Base-by-base conservation (phyloP, 768 basidiomycete genomes). In the Amanita polypyramis region DNA sequence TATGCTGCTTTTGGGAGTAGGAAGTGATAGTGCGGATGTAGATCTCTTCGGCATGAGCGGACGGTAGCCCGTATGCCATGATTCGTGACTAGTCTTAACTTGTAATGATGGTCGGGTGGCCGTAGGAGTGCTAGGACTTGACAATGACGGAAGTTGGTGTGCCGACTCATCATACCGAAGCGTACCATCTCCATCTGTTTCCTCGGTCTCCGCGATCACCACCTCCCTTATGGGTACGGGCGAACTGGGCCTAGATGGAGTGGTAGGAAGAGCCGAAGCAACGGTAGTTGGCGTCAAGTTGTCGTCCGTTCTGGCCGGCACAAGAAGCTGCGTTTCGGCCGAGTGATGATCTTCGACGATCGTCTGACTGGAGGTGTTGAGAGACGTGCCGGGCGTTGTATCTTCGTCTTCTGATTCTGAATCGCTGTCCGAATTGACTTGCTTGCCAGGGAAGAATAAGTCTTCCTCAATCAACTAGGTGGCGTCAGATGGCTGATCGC, bases 391-490 rank as follows among this genome's bases (percentile, higher is more conserved):
- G 25, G 52, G 55, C 21, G 56, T 54, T 19, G 55, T 54, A 32
- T 56, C 59, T 29, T 62, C 58, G 27, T 35, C 51, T 21, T 61
- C 59, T 17, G 54, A 43, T 20, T 66, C 59, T 4, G 55, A 55
- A 4, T 64, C 63, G 3, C 56, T 56, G 33, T 68, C 63, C 15
- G 62, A 60, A 40, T 74, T 70, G 12, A 62, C 54, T 2, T 59
- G 51, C 52, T 67, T 72, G 10, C 83, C 82, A 1, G 84, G 85
- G 55, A 86, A 85, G 56, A 75, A 79, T 2, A 88, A 60, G 52
- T 88, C 83, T 60, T 85, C 83, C 58, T 88, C 85, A 42, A 84
- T 66, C 62, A 86, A 70, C 80, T 83, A 51, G 25, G 38, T 10
- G 43, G 32, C 5, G 29, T 44, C 25, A 44, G 43, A 7, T 35